Evolutionary conservation across 2,329 filamentous ascomycete genomes (phyloP).

Genomic region (Fusarium veterinarium): DNA sequence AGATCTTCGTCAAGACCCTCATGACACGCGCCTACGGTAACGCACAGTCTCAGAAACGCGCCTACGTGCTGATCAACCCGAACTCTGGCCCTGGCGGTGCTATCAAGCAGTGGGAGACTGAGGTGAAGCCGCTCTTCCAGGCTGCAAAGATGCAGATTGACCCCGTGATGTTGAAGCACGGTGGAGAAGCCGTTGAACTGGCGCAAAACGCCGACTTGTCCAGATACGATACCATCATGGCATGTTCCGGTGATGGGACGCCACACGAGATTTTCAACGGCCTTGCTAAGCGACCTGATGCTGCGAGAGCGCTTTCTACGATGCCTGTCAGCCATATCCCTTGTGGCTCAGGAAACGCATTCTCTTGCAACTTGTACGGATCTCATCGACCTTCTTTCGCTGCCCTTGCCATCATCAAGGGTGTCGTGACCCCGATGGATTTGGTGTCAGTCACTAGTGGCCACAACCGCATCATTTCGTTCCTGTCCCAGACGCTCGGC

Average conservation of each 20-base stretch:
- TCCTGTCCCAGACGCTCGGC: conserved; percentile 89
- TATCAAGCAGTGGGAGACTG: conserved; percentile 75
- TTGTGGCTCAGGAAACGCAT: conserved; percentile 93
- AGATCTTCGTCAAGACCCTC: conserved; percentile 74
- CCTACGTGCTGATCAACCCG: conserved; percentile 92
- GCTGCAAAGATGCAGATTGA: conserved; percentile 84
- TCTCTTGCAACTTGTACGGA: conserved; percentile 90
- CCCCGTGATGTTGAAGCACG: conserved; percentile 75
- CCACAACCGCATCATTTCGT: conserved; percentile 78
- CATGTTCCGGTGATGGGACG: conserved; percentile 91
- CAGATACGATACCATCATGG: conserved; percentile 84
- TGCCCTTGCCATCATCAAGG: conserved; percentile 88
- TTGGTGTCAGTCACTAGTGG: conserved; percentile 90
- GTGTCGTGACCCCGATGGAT: conserved; percentile 84
- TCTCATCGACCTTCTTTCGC: conserved; percentile 80
- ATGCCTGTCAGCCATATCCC: conserved; percentile 89
- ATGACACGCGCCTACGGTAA: conserved; percentile 76
- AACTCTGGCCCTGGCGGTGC: conserved; percentile 86
- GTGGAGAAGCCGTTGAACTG: conserved; percentile 83
- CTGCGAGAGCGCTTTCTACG: conserved; percentile 76
- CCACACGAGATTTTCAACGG: conserved; percentile 97
- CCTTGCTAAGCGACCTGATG: conserved; percentile 80
- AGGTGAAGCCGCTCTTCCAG: conserved; percentile 84
- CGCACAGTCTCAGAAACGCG: conserved; percentile 76
- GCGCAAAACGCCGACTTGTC: conserved; percentile 80